phyloP scores from a whole-genome alignment of 1,284 basidiomycete species.

The Dichomitus squalens region DNA sequence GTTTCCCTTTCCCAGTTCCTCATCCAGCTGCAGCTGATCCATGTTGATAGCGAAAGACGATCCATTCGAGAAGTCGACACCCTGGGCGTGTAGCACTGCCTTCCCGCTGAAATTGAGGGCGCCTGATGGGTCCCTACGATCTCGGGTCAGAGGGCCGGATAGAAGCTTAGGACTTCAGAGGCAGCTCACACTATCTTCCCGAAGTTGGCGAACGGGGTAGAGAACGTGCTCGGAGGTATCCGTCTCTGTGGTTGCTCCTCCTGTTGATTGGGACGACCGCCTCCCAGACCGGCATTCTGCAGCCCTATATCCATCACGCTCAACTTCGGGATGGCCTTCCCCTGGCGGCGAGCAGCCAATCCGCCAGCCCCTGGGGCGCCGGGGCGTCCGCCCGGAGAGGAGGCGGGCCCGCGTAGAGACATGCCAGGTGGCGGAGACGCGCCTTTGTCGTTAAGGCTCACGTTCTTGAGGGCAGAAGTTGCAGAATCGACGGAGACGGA shows the following conservation, averaged over 20 bases:
- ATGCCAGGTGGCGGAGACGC: constrained; percentile 27
- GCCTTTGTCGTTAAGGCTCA: constrained; percentile 36
- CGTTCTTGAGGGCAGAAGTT: constrained; percentile 43
- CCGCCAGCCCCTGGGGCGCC: constrained; percentile 30
- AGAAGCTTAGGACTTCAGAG: background rate
- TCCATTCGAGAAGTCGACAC: constrained; percentile 95
- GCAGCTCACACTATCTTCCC: constrained; percentile 87
- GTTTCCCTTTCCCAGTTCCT: constrained; percentile 94
- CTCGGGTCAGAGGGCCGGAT: background rate
- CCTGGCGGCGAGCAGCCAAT: constrained; percentile 52
- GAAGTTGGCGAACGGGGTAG: constrained; percentile 91
- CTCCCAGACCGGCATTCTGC: constrained; percentile 68
- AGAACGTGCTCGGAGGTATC: constrained; percentile 48
- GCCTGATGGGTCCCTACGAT: constrained; percentile 85
- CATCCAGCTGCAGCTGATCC: constrained; percentile 89
- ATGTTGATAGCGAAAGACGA: constrained; percentile 95
- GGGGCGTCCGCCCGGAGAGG: constrained; percentile 25
- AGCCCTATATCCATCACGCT: constrained; percentile 62
- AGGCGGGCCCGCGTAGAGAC: constrained; percentile 28
- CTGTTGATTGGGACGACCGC: constrained; percentile 53
- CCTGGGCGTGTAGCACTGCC: constrained; percentile 89
- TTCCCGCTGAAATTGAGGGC: constrained; percentile 93
- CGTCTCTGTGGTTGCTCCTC: constrained; percentile 43
- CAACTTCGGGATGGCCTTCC: constrained; percentile 51
- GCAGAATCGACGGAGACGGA: constrained; percentile 40